Conservation (phyloP, 169 alveolate genomes). For the Cryptosporidium sp. region DNA sequence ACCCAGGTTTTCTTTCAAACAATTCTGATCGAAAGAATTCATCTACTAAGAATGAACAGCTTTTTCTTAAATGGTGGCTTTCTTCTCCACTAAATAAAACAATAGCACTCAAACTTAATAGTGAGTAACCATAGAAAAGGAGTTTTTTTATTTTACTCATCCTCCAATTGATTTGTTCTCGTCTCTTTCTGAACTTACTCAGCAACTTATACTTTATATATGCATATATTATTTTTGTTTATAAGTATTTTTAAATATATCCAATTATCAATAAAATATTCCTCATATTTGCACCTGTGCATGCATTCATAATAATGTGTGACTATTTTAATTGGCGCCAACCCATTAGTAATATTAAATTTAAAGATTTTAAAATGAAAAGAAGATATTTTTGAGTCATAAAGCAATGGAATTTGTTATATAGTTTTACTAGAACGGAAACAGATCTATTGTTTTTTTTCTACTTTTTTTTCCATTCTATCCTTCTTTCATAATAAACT, state of each 20-base stretch:
- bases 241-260: no score
- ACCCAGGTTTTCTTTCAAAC: neutral
- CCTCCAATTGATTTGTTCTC: neutral
- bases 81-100: neutral
- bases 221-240: neutral
- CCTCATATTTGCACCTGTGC: constrained; percentile 25
- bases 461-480: no score
- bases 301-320: constrained; percentile 8
- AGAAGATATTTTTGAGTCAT: no score
- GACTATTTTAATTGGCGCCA: neutral
- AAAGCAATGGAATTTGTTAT: no score
- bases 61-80: no score
- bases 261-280: neutral
- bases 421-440: no score
- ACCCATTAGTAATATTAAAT: neutral
- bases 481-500: no score
- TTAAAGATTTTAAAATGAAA: no score
- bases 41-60: neutral
- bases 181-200: neutral
- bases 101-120: neutral
- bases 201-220: neutral
- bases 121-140: neutral
- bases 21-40: neutral
- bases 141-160: constrained; percentile 8
- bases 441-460: no score